These are phyloP conservation scores for Ascochyta rabiei DNA, from an alignment of 2,329 filamentous ascomycete species.

Conservation along the genomic window DNA sequence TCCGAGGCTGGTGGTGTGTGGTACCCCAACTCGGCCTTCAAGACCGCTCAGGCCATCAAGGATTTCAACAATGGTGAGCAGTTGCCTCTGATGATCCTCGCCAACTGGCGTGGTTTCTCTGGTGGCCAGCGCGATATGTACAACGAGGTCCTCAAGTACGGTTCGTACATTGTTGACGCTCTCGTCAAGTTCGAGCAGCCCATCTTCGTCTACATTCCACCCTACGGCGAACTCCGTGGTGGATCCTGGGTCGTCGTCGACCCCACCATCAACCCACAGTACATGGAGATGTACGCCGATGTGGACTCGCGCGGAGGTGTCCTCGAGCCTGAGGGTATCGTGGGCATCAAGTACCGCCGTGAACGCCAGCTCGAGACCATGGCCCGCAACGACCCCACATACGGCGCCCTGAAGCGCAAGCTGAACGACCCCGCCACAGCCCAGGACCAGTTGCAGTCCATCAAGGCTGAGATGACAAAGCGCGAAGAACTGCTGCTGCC, in stretches of 20 bases:
- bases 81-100: slow-evolving; percentile 96
- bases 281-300: slow-evolving; percentile 99
- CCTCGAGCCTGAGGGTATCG: slow-evolving; percentile 95
- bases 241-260: slow-evolving; percentile 99
- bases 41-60: slow-evolving; percentile 97
- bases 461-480: slow-evolving; percentile 83
- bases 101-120: slow-evolving; percentile 99
- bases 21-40: slow-evolving; percentile 99
- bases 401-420: slow-evolving; percentile 82
- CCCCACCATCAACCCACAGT: slow-evolving; percentile 93
- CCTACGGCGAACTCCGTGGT: slow-evolving; percentile 94
- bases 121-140: slow-evolving; percentile 99
- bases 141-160: slow-evolving; percentile 99
- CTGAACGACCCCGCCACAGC: slow-evolving; percentile 70
- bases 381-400: slow-evolving; percentile 86
- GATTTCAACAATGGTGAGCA: slow-evolving; percentile 99
- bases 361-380: slow-evolving; percentile 98
- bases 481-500: slow-evolving; percentile 90
- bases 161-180: slow-evolving; percentile 97
- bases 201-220: slow-evolving; percentile 98
- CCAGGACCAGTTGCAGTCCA: slow-evolving; percentile 73
- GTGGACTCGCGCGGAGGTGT: slow-evolving; percentile 95
- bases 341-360: slow-evolving; percentile 97
- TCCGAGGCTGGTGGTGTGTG: slow-evolving; percentile 98
- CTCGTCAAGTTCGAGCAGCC: slow-evolving; percentile 99